Percentiles rank a stretch among this genome's conserved stretches.
These are phyloP conservation scores for Yamadazyma laniorum DNA, from an alignment of 805 yeast species.

Conservation along the genomic window DNA sequence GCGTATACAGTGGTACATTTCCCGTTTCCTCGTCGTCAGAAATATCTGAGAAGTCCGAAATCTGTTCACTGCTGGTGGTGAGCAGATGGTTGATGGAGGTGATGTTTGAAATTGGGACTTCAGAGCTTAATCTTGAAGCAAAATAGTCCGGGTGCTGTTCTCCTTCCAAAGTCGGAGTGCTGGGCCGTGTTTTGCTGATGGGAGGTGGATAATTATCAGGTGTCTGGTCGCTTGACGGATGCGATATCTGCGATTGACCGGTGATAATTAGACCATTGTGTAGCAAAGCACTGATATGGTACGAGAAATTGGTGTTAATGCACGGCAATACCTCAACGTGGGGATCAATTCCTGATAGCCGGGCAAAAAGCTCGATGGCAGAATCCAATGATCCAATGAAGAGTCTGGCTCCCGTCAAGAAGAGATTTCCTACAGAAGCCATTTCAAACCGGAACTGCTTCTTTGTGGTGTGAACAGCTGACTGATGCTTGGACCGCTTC, in stretches of 20 bases:
- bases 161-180: slow-evolving; percentile 18
- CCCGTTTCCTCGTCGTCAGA: slow-evolving; percentile 49
- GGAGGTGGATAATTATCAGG: slow-evolving; percentile 25
- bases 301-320: slow-evolving; percentile 77
- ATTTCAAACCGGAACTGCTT: slow-evolving; percentile 67
- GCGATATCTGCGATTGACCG: slow-evolving; percentile 93
- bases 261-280: slow-evolving; percentile 70
- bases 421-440: slow-evolving; percentile 84
- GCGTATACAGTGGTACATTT: slow-evolving; percentile 67
- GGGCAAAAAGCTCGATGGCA: slow-evolving; percentile 71
- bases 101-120: slow-evolving; percentile 3
- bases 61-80: background rate
- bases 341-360: slow-evolving; percentile 59
- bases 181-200: slow-evolving; percentile 22
- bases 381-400: slow-evolving; percentile 84
- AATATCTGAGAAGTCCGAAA: slow-evolving; percentile 18
- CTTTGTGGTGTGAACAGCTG: slow-evolving; percentile 27
- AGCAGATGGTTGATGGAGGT: slow-evolving; percentile 8
- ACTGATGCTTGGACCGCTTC: slow-evolving; percentile 55
- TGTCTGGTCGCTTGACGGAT: slow-evolving; percentile 51
- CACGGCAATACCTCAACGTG: slow-evolving; percentile 69
- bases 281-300: slow-evolving; percentile 78
- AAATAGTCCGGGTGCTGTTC: slow-evolving; percentile 7
- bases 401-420: slow-evolving; percentile 76
- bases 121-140: background rate